Conservation (phyloP, 768 basidiomycete genomes). For the Butyriboletus loyo region DNA sequence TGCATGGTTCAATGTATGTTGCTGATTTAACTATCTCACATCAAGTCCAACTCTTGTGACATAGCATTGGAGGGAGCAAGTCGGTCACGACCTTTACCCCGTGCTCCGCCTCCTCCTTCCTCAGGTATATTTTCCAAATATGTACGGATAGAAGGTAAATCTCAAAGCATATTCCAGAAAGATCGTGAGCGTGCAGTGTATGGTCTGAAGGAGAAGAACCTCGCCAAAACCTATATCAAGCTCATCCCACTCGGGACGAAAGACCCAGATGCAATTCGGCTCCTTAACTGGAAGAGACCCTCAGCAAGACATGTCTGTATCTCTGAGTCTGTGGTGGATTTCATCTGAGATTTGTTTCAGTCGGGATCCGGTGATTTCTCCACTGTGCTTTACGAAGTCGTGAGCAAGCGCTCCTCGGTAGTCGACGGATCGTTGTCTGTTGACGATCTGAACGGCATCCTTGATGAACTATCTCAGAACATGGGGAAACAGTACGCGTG, state of each 20-base stretch:
- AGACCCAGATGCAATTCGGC: slow-evolving; percentile 75
- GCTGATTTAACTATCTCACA: background rate
- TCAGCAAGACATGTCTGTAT: slow-evolving; percentile 59
- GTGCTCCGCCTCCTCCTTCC: slow-evolving; percentile 87
- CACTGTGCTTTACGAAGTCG: slow-evolving; percentile 80
- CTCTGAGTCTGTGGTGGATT: background rate
- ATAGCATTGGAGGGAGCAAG: slow-evolving; percentile 82
- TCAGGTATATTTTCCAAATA: slow-evolving; percentile 50
- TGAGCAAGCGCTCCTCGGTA: slow-evolving; percentile 79
- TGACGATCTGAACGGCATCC: slow-evolving; percentile 76
- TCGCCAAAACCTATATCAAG: slow-evolving; percentile 91
- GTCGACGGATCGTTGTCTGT: slow-evolving; percentile 72
- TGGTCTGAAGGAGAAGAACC: slow-evolving; percentile 90
- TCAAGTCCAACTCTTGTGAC: slow-evolving; percentile 13
- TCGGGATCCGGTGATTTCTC: slow-evolving; percentile 84
- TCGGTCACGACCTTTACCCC: slow-evolving; percentile 88
- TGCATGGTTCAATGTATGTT: slow-evolving; percentile 77
- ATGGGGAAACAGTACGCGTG: slow-evolving; percentile 69
- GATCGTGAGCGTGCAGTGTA: slow-evolving; percentile 92
- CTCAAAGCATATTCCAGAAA: slow-evolving; percentile 54
- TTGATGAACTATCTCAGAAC: slow-evolving; percentile 73
- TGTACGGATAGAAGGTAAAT: background rate
- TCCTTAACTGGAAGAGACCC: slow-evolving; percentile 90
- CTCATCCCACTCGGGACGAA: slow-evolving; percentile 79
- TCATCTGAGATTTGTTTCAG: slow-evolving; percentile 34